Percentiles rank a stretch among this genome's conserved stretches.
phyloP scores from a whole-genome alignment of 2,329 filamentous ascomycete genomes.

The Juglanconis sp. region DNA sequence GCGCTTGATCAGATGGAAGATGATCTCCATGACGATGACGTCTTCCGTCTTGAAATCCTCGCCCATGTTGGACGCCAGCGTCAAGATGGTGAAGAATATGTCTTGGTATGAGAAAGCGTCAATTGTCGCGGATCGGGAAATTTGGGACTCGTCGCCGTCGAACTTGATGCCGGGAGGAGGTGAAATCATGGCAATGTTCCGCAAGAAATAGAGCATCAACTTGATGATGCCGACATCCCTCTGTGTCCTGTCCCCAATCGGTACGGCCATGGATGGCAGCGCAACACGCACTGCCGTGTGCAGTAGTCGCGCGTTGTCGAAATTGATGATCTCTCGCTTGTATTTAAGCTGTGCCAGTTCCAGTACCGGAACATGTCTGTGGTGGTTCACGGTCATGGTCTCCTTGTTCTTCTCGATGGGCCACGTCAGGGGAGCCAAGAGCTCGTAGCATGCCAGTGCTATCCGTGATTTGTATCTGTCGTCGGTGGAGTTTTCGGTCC shows the following conservation, averaged over 20 bases:
- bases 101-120: conserved; percentile 89
- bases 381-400: conserved; percentile 87
- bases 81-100: conserved; percentile 80
- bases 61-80: conserved; percentile 85
- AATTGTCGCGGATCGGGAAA: conserved; percentile 83
- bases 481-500: conserved; percentile 69
- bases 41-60: conserved; percentile 92
- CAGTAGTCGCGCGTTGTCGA: conserved; percentile 72
- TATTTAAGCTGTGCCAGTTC: conserved; percentile 85
- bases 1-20: conserved; percentile 91
- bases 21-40: conserved; percentile 80
- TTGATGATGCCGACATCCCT: conserved; percentile 92
- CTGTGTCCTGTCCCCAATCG: conserved; percentile 69
- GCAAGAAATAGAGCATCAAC: conserved; percentile 80
- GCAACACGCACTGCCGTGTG: conserved; percentile 78
- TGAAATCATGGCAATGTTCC: conserved; percentile 83
- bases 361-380: conserved; percentile 85
- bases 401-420: conserved; percentile 76
- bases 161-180: conserved; percentile 69
- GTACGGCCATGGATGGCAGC: conserved; percentile 78
- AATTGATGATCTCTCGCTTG: conserved; percentile 84
- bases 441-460: conserved; percentile 81
- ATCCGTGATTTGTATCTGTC: conserved; percentile 75
- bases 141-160: conserved; percentile 85
- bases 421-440: conserved; percentile 92